phyloP scores from a whole-genome alignment of 2,329 filamentous ascomycete genomes.

The Claviceps spartinae region DNA sequence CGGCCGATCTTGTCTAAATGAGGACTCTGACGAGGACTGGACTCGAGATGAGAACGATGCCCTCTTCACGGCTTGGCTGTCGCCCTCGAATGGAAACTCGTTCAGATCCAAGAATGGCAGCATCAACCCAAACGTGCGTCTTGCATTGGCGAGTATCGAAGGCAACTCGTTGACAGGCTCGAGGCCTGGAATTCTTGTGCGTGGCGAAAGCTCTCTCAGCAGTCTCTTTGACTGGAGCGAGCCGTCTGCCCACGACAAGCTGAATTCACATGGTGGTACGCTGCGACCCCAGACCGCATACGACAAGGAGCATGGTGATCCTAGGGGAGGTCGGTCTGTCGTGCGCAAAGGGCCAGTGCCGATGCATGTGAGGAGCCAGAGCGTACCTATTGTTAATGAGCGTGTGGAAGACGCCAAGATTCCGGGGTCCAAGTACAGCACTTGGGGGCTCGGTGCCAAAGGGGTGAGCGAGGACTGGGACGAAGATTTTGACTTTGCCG shows the following conservation, averaged over 20 bases:
- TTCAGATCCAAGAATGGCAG: constrained; percentile 34
- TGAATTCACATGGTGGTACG: constrained; percentile 42
- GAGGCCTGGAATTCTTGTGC: constrained; percentile 5
- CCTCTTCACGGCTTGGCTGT: constrained; percentile 42
- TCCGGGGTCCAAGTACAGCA: constrained; percentile 58
- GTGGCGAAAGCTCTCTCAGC: constrained; percentile 42
- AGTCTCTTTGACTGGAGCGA: constrained; percentile 73
- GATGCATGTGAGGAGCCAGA: constrained; percentile 66
- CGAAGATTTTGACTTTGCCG: constrained; percentile 70
- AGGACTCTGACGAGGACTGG: constrained; percentile 53
- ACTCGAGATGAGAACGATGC: constrained; percentile 38
- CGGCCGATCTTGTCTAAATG: constrained; percentile 41
- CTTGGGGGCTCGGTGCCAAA: constrained; percentile 70
- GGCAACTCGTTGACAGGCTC: constrained; percentile 25
- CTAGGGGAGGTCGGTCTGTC: constrained; percentile 53
- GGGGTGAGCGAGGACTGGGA: constrained; percentile 80
- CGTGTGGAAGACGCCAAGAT: constrained; percentile 38
- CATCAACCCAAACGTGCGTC: constrained; percentile 39
- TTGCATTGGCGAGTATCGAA: constrained; percentile 39
- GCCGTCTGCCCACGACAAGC: constrained; percentile 46
- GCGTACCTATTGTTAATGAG: constrained; percentile 61
- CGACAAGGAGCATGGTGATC: constrained; percentile 58
- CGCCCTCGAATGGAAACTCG: constrained; percentile 36
- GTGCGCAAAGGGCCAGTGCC: constrained; percentile 55
- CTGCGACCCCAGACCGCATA: constrained; percentile 61